Percentiles rank a stretch among this genome's conserved stretches.
phyloP scores from a whole-genome alignment of 2,329 filamentous ascomycete species.

The Cladosporium halotolerans region DNA sequence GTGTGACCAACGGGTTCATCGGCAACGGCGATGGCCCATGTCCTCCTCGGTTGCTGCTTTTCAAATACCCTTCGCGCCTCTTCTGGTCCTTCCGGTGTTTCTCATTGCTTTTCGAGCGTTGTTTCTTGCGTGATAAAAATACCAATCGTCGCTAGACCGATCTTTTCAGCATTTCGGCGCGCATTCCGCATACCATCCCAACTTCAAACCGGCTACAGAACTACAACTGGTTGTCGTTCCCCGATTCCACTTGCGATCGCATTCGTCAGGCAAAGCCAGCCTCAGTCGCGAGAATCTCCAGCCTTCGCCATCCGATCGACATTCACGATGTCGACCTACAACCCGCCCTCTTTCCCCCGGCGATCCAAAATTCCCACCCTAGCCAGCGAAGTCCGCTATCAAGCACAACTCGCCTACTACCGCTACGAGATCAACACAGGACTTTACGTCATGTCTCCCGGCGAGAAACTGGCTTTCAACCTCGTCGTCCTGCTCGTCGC shows the following conservation, averaged over 20 bases:
- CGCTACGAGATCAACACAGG: slow-evolving; percentile 25
- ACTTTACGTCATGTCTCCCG: slow-evolving; percentile 25
- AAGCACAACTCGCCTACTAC: slow-evolving; percentile 22
- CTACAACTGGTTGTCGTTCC: no score
- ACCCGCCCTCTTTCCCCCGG: slow-evolving; percentile 19
- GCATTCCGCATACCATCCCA: no score
- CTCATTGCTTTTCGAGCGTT: neutral
- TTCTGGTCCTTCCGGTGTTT: neutral
- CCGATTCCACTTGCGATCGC: no score
- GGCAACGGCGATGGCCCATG: neutral
- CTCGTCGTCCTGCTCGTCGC: slow-evolving; percentile 17
- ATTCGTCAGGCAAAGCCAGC: no score
- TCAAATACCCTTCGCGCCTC: neutral
- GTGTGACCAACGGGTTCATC: slow-evolving; percentile 1
- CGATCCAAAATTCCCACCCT: slow-evolving; percentile 18
- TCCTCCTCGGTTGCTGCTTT: neutral
- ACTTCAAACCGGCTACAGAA: no score
- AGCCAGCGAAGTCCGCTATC: slow-evolving; percentile 18
- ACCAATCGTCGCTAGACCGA: no score
- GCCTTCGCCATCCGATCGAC: neutral
- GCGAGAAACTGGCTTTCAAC: slow-evolving; percentile 26
- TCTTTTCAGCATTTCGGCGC: no score
- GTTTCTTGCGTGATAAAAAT: no score
- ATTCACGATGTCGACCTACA: slow-evolving; percentile 22
- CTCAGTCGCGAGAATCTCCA: no score